These are phyloP conservation scores for Pseudozyma thailandica DNA, from an alignment of 1,284 basidiomycete species.

Conservation along the genomic window DNA sequence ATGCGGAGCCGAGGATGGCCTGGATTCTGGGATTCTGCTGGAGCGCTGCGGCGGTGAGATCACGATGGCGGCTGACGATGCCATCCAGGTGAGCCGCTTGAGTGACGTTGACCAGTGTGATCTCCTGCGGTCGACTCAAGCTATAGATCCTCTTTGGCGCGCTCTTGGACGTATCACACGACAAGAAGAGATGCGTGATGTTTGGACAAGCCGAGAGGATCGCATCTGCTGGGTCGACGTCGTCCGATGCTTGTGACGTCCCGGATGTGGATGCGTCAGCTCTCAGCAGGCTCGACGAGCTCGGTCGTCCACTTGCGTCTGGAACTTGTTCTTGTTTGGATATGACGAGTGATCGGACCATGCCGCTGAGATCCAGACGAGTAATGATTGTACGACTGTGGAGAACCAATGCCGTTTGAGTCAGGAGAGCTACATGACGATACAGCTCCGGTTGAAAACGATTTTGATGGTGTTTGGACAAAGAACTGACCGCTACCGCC, in stretches of 20 bases:
- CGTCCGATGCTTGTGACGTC: not conserved
- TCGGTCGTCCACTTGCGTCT: too few species aligned
- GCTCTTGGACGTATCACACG: conserved; percentile 11
- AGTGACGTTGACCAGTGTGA: conserved; percentile 31
- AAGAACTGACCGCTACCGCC: conserved; percentile 7
- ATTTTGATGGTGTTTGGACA: conserved; percentile 21
- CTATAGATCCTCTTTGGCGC: conserved; percentile 18
- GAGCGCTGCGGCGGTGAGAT: conserved; percentile 27
- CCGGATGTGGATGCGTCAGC: too few species aligned
- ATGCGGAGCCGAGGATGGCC: conserved; percentile 12
- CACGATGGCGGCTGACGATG: conserved; percentile 36
- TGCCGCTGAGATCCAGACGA: conserved; percentile 5
- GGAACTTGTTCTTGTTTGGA: too few species aligned
- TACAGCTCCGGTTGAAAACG: conserved; percentile 27
- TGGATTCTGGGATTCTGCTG: conserved; percentile 35
- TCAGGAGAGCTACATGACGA: conserved; percentile 18
- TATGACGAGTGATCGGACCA: conserved; percentile 23
- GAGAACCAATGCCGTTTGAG: not conserved
- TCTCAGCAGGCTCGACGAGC: too few species aligned
- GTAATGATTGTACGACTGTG: conserved; percentile 16
- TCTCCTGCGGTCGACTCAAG: conserved; percentile 16
- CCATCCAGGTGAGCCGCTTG: conserved; percentile 21
- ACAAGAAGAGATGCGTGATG: conserved; percentile 33
- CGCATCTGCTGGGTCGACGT: conserved; percentile 5
- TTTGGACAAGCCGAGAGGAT: conserved; percentile 29